Evolutionary conservation across 2,329 filamentous ascomycete species (phyloP).

Genomic region (Ascochyta fabae): DNA sequence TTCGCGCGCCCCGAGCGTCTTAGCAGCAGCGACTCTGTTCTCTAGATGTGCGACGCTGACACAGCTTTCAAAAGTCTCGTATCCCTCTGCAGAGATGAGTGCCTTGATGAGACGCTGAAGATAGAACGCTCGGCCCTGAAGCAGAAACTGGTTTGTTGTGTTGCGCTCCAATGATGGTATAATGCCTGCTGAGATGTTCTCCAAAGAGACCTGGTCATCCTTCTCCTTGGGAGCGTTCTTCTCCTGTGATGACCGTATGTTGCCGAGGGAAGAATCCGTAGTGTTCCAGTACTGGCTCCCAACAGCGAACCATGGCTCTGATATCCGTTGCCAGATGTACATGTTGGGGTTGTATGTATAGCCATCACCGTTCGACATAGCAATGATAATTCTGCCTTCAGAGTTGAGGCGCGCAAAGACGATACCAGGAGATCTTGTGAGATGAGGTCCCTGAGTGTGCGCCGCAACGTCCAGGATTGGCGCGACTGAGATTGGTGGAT

Average conservation of each 20-base stretch:
- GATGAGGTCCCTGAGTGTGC: conserved; percentile 77
- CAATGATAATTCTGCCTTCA: conserved; percentile 84
- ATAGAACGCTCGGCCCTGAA: conserved; percentile 90
- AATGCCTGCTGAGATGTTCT: conserved; percentile 83
- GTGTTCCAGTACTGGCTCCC: conserved; percentile 99
- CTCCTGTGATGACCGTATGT: conserved; percentile 69
- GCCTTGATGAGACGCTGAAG: conserved; percentile 91
- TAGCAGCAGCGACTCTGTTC: conserved; percentile 87
- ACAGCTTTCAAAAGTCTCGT: conserved; percentile 87
- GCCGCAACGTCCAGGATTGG: conserved; percentile 88
- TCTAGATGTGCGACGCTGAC: conserved; percentile 95
- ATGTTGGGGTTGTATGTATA: conserved; percentile 86
- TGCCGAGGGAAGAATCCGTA: conserved; percentile 85
- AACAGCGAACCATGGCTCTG: conserved; percentile 97
- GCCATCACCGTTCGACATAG: conserved; percentile 91
- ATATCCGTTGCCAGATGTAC: conserved; percentile 93
- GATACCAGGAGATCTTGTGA: conserved; percentile 80
- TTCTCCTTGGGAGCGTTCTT: conserved; percentile 44
- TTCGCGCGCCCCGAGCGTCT: conserved; percentile 83
- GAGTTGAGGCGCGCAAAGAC: conserved; percentile 93
- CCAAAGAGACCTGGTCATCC: conserved; percentile 58
- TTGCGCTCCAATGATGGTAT: conserved; percentile 93
- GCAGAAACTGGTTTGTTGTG: conserved; percentile 88
- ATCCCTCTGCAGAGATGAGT: conserved; percentile 85
- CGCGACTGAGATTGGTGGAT: conserved; percentile 86